Base-by-base conservation (phyloP, 768 basidiomycete species). In the Termitomyces sp. region DNA sequence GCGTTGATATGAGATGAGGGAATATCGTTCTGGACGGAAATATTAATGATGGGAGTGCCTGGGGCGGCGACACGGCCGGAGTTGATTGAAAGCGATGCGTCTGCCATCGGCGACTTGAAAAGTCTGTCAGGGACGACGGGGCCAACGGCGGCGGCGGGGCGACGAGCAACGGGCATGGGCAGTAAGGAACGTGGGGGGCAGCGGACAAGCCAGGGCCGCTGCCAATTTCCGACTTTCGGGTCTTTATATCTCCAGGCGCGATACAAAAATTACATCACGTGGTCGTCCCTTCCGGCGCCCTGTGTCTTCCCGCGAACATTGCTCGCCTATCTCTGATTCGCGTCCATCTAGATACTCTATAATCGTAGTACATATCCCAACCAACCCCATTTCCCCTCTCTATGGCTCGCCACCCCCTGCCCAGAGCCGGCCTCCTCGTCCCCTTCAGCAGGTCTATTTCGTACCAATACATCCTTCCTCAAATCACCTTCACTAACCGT, bases 401-500 rank as follows among this genome's bases (percentile, higher is more conserved):
- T 26, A 24, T n/a, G 22, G n/a, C 22, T 24, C 22, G 12, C 43
- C 22, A 44, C 33, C 8, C 30, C 53, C 40, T n/a, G n/a, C 6
- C 9, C n/a, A 20, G n/a, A 10, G 13, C 38, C 8, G 6, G 18
- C 38, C 16, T 22, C 56, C 35, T 59, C 53, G 20, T 47, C 56
- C 33, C 33, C 62, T 33, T 57, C 65, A 51, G 5, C 24, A 53
- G 59, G 16, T 53, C 55, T 49, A 48, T 61, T 57, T 32, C 22
- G 54, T 48, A 38, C 57, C 50, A 59, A 55, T 12, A 24, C 62
- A 50, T 58, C 56, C 56, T 61, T 63, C 61, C 66, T 63, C 22
- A 73, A 61, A 64, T 78, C 76, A 2, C 80, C 78, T 61, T 83
- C 83, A 64, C 84, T 84, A 53, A 81, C 76, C 35, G 80, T 79